Conservation (phyloP, 805 yeast genomes). For the Saccharomycopsis javanensis region DNA sequence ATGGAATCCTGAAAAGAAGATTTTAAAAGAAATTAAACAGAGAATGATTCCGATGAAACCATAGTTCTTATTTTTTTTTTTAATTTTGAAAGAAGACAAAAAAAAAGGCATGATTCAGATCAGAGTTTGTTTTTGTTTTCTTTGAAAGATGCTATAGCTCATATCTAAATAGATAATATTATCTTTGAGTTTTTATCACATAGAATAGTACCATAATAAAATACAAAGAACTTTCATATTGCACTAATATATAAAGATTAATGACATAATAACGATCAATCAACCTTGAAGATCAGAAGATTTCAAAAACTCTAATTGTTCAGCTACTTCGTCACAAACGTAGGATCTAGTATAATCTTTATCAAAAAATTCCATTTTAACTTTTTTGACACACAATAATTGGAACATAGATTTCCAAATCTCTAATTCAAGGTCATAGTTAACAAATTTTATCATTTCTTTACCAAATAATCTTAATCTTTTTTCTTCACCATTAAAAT, state of each 20-base stretch:
- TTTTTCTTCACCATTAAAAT: constrained; percentile 34
- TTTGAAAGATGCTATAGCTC: too few relatives aligned
- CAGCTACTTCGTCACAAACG: constrained; percentile 40
- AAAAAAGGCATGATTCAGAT: too few relatives aligned
- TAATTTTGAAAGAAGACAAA: background rate
- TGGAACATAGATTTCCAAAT: constrained; percentile 51
- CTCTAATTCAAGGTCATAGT: constrained; percentile 46
- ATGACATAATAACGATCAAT: too few relatives aligned
- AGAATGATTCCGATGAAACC: constrained; percentile 48
- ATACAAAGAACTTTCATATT: background rate
- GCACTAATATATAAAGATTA: background rate
- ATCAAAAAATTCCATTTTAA: constrained; percentile 35
- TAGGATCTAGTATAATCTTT: constrained; percentile 31
- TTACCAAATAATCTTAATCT: constrained; percentile 52
- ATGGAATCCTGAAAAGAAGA: constrained; percentile 85
- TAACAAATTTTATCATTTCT: constrained; percentile 37
- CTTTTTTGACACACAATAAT: constrained; percentile 41
- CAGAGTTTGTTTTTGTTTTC: too few relatives aligned
- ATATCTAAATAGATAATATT: too few relatives aligned
- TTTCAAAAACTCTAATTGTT: constrained; percentile 36
- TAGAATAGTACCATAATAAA: too few relatives aligned
- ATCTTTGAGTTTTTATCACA: too few relatives aligned
- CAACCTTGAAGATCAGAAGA: constrained; percentile 22
- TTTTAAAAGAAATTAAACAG: constrained; percentile 74
- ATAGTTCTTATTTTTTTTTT: constrained; percentile 1